phyloP scores from a whole-genome alignment of 169 alveolate genomes.

The Ichthyophthirius multifiliis region DNA sequence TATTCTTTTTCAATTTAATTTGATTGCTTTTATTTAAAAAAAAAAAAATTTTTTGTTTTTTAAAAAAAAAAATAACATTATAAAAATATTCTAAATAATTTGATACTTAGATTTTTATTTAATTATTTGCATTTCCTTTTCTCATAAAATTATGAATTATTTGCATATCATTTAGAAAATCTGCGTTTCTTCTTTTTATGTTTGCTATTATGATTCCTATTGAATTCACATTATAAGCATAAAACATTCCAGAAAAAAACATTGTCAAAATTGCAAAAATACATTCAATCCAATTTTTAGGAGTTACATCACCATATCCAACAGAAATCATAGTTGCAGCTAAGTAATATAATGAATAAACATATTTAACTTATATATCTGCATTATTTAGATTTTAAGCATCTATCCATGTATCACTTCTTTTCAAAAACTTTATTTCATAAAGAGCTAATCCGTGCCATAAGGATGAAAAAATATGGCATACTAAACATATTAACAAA shows the following conservation, averaged over 20 bases:
- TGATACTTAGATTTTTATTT: neutral
- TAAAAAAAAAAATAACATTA: neutral
- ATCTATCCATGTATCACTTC: neutral
- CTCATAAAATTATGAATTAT: neutral
- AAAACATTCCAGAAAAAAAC: neutral
- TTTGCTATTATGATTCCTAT: neutral
- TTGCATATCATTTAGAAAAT: too few species aligned
- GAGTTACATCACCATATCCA: constrained; percentile 51
- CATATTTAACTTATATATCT: neutral
- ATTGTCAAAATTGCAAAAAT: neutral
- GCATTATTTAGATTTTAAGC: neutral
- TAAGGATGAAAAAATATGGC: neutral
- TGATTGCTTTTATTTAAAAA: too few species aligned
- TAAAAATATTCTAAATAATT: neutral
- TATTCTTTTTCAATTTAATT: neutral
- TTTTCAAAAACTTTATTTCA: neutral
- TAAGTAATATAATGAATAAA: constrained; percentile 31
- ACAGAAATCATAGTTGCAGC: constrained; percentile 47
- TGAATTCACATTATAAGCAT: neutral
- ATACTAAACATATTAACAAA: neutral
- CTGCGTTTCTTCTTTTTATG: neutral
- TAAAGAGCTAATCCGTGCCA: neutral
- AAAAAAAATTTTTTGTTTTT: too few species aligned
- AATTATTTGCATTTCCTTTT: neutral
- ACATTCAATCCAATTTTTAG: constrained; percentile 27